Conservation (phyloP, 2,329 filamentous ascomycete genomes). For the Sarocladium strictum region DNA sequence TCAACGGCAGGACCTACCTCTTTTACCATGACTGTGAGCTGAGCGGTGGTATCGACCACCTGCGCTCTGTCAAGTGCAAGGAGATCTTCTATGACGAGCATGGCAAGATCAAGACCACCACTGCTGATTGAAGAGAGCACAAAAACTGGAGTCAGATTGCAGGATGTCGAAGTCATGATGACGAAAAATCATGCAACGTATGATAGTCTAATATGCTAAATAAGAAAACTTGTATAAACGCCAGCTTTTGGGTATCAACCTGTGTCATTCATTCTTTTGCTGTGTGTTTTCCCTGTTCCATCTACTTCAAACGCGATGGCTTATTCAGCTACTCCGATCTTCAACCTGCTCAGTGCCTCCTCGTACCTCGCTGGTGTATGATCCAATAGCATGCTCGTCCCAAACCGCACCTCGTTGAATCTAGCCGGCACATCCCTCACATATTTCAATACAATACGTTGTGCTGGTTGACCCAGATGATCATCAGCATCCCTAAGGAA, state of each 20-base stretch:
- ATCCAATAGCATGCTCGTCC: conserved; percentile 67
- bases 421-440: conserved; percentile 63
- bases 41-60: conserved; percentile 62
- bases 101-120: conserved; percentile 49
- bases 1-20: conserved; percentile 63
- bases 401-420: conserved; percentile 67
- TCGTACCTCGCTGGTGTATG: conserved; percentile 73
- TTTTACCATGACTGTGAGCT: conserved; percentile 72
- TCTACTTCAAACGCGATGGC: background rate
- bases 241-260: background rate
- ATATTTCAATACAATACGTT: conserved; percentile 63
- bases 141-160: background rate
- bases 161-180: background rate
- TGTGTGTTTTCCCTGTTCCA: background rate
- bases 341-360: conserved; percentile 57
- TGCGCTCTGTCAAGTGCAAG: conserved; percentile 67
- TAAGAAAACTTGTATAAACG: background rate
- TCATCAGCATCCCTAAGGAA: conserved; percentile 40
- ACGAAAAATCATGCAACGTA: background rate
- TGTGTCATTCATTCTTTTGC: background rate
- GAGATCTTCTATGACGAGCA: conserved; percentile 67
- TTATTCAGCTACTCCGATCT: conserved; percentile 36
- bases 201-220: background rate
- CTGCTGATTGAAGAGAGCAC: conserved; percentile 16
- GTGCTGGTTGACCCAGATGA: conserved; percentile 58